Evolutionary conservation across 2,329 filamentous ascomycete species (phyloP).

Genomic region (Clathrospora elynae): DNA sequence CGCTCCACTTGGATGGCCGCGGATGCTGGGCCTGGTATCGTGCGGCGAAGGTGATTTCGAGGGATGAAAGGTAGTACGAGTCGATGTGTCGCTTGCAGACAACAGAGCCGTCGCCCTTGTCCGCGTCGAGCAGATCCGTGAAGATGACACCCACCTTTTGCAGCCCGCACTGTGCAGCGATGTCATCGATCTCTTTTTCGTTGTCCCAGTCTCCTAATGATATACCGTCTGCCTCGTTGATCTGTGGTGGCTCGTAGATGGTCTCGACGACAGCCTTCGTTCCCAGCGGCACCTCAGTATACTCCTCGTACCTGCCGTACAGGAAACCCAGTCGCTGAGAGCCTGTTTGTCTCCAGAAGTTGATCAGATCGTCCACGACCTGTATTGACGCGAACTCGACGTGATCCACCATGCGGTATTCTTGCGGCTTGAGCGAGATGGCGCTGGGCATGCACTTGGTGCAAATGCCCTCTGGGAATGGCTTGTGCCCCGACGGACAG

Average conservation of each 20-base stretch:
- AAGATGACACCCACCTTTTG: slow-evolving; percentile 92
- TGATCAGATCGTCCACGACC: slow-evolving; percentile 86
- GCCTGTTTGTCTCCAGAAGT: slow-evolving; percentile 88
- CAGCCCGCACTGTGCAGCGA: slow-evolving; percentile 82
- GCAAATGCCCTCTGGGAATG: slow-evolving; percentile 96
- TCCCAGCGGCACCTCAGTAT: slow-evolving; percentile 88
- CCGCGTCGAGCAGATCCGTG: slow-evolving; percentile 86
- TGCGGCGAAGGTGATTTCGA: slow-evolving; percentile 88
- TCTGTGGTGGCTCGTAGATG: slow-evolving; percentile 93
- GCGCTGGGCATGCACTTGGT: slow-evolving; percentile 97
- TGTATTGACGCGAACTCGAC: slow-evolving; percentile 89
- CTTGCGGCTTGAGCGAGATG: slow-evolving; percentile 91
- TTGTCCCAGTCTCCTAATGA: slow-evolving; percentile 84
- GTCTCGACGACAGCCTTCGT: slow-evolving; percentile 95
- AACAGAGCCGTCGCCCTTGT: slow-evolving; percentile 80
- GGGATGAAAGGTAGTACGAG: slow-evolving; percentile 90
- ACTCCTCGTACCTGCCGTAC: slow-evolving; percentile 89
- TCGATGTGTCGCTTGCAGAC: slow-evolving; percentile 95
- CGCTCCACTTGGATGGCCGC: slow-evolving; percentile 94
- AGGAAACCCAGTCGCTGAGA: slow-evolving; percentile 85
- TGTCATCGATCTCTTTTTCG: slow-evolving; percentile 77
- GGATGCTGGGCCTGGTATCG: slow-evolving; percentile 86
- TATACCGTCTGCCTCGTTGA: slow-evolving; percentile 86
- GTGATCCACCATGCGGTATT: slow-evolving; percentile 96
- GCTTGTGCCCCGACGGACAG: slow-evolving; percentile 89